Conservation (phyloP, 1,139 yeast genomes). For the Yamadazyma triangularis region DNA sequence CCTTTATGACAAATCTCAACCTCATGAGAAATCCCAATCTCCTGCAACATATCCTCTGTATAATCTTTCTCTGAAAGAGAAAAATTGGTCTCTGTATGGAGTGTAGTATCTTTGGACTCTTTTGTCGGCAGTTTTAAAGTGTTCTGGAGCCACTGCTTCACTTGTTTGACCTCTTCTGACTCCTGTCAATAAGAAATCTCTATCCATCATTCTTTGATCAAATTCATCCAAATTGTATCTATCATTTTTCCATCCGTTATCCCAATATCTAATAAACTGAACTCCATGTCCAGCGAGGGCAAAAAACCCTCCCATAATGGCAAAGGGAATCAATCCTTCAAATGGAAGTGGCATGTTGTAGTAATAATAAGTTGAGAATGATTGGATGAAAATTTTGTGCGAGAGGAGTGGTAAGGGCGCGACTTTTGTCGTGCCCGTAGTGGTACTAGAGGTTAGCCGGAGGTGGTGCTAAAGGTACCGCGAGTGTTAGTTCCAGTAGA, state of each 20-base stretch:
- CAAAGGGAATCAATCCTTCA: constrained; percentile 47
- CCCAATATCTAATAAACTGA: constrained; percentile 47
- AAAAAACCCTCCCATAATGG: constrained; percentile 45
- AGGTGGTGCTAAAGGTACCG: too few species aligned
- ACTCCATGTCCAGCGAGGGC: constrained; percentile 49
- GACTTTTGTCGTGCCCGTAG: too few species aligned
- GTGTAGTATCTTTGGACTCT: constrained; percentile 41
- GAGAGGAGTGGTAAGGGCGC: too few species aligned
- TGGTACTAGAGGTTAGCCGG: too few species aligned
- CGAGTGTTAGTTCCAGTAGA: too few species aligned
- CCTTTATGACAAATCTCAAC: too few species aligned
- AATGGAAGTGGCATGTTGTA: constrained; percentile 51
- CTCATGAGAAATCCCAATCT: constrained; percentile 42
- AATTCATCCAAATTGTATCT: constrained; percentile 43
- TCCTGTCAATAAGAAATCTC: constrained; percentile 77
- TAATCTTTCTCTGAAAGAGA: constrained; percentile 46
- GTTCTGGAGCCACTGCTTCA: constrained; percentile 69
- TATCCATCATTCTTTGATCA: constrained; percentile 54
- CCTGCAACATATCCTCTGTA: constrained; percentile 48
- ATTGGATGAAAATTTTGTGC: too few species aligned
- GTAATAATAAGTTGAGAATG: constrained; percentile 1
- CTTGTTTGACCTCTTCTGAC: constrained; percentile 64
- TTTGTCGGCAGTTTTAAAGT: constrained; percentile 40
- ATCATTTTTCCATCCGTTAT: constrained; percentile 50
- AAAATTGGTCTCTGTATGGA: constrained; percentile 48